A percentile compares a stretch with the other conserved stretches of the same genome.
Conservation (phyloP, 2,329 filamentous ascomycete species). For the Pestalotiopsis sp. region DNA sequence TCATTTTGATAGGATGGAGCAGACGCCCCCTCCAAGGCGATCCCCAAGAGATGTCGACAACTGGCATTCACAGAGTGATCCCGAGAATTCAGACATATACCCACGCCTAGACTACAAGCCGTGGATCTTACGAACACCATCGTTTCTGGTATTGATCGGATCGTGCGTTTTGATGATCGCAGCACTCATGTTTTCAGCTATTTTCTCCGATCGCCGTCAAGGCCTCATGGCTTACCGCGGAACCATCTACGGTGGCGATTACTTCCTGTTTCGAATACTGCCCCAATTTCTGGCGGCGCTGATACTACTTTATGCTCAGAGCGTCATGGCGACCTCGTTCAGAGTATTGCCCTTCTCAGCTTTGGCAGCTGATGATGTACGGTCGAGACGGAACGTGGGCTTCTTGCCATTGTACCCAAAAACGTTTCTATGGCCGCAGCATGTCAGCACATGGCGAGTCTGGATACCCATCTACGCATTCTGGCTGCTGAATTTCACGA, state of each 20-base stretch:
- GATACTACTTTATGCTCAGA: slow-evolving; percentile 75
- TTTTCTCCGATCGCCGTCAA: slow-evolving; percentile 61
- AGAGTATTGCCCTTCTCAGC: slow-evolving; percentile 75
- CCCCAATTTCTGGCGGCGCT: slow-evolving; percentile 74
- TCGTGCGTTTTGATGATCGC: slow-evolving; percentile 70
- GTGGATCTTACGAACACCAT: slow-evolving; percentile 65
- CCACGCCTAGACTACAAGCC: slow-evolving; percentile 70
- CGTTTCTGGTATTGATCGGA: slow-evolving; percentile 60
- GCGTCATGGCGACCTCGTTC: slow-evolving; percentile 71
- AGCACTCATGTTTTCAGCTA: slow-evolving; percentile 70
- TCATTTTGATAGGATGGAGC: neutral
- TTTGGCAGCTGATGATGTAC: slow-evolving; percentile 66
- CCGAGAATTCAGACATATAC: slow-evolving; percentile 37
- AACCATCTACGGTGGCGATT: slow-evolving; percentile 68
- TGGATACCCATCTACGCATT: slow-evolving; percentile 66
- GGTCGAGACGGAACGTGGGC: slow-evolving; percentile 62
- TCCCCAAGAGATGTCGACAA: slow-evolving; percentile 28
- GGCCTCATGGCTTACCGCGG: slow-evolving; percentile 69
- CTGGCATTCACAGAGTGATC: slow-evolving; percentile 29
- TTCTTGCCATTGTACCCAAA: slow-evolving; percentile 70
- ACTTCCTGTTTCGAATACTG: slow-evolving; percentile 84
- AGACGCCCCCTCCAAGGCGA: neutral
- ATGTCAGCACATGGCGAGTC: slow-evolving; percentile 65
- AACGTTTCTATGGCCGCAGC: slow-evolving; percentile 62
- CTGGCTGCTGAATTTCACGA: slow-evolving; percentile 77